Percentiles rank a stretch among this genome's conserved stretches.
phyloP scores from a whole-genome alignment of 2,329 filamentous ascomycete species.

The Fusarium ramigenum region DNA sequence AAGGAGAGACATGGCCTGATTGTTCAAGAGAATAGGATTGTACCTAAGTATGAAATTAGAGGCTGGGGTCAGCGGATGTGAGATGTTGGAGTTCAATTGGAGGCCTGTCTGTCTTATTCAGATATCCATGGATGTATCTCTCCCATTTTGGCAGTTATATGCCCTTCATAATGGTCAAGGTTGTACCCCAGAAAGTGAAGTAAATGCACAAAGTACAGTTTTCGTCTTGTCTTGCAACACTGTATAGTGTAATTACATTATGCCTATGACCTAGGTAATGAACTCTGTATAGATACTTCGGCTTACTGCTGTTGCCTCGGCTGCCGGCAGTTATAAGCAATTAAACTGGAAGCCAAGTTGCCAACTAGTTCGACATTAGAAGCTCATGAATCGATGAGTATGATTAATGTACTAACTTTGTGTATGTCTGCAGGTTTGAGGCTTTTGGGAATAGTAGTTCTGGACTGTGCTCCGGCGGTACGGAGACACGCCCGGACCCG shows the following conservation, averaged over 20 bases:
- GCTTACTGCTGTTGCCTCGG: background rate
- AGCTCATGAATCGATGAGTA: background rate
- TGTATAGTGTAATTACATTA: background rate
- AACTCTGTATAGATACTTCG: background rate
- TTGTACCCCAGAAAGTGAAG: background rate
- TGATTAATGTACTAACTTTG: background rate
- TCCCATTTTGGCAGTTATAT: background rate
- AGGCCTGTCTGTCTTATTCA: conserved; percentile 7
- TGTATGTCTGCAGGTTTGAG: background rate
- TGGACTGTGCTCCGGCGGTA: conserved; percentile 6
- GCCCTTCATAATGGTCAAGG: background rate
- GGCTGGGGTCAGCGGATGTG: conserved; percentile 16
- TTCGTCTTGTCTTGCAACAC: background rate
- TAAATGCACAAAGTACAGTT: background rate
- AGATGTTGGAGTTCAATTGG: background rate
- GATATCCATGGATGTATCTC: background rate
- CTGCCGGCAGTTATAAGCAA: background rate
- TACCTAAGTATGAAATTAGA: background rate
- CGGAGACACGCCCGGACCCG: conserved; percentile 21
- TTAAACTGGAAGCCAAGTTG: background rate
- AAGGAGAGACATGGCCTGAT: conserved; percentile 5
- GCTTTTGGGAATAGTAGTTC: background rate
- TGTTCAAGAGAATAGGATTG: background rate
- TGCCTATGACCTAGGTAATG: background rate
- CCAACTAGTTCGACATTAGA: background rate